Percentiles rank a stretch among this genome's conserved stretches.
Evolutionary conservation across 1,139 yeast species (phyloP).

Genomic region (Geotrichum citri-aurantii): DNA sequence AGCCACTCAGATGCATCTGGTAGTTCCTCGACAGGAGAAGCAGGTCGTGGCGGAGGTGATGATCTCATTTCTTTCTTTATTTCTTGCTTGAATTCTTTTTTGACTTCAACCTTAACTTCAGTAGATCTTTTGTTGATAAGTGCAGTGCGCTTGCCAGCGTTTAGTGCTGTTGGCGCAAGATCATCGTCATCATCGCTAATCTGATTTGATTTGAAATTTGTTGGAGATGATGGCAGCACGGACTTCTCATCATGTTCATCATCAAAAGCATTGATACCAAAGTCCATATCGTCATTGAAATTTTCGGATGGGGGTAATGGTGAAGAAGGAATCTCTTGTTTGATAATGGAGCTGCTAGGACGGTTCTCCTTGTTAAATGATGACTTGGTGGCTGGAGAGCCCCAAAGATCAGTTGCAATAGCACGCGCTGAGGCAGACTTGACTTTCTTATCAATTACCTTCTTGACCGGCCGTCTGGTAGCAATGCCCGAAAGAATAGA

Average conservation of each 20-base stretch:
- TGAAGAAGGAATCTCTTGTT: constrained; percentile 21
- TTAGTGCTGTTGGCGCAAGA: constrained; percentile 5
- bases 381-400: neutral
- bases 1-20: constrained; percentile 17
- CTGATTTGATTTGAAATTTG: neutral
- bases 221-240: constrained; percentile 9
- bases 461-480: constrained; percentile 1
- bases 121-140: constrained; percentile 3
- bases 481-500: constrained; percentile 13
- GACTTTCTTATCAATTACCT: constrained; percentile 4
- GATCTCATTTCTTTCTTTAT: neutral
- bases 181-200: constrained; percentile 13
- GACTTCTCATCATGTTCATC: constrained; percentile 25
- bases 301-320: constrained; percentile 7
- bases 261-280: constrained; percentile 19
- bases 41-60: neutral
- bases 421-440: constrained; percentile 1
- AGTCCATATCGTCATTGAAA: constrained; percentile 9
- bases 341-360: neutral
- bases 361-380: neutral
- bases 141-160: constrained; percentile 6
- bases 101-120: neutral
- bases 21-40: neutral
- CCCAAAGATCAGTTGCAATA: neutral
- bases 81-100: constrained; percentile 3